Conservation (phyloP, 139 green algal species). For the Chlorella sp. region DNA sequence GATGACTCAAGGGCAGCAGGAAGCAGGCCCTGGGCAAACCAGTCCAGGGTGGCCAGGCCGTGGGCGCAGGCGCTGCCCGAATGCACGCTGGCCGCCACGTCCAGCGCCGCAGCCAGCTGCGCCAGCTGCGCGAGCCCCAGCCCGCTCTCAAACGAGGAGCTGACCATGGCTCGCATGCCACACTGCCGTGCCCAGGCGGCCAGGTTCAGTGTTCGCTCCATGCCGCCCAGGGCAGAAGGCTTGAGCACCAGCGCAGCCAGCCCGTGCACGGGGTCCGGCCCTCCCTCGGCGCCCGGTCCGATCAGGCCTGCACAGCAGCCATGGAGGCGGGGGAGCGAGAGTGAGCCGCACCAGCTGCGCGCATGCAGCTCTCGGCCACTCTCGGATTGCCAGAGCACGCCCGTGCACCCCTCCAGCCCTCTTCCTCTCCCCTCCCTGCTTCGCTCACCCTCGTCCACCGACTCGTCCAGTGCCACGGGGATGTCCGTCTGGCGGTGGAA, state of each 20-base stretch:
- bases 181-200: slow-evolving; percentile 34
- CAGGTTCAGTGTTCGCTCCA: slow-evolving; percentile 55
- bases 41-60: slow-evolving; percentile 71
- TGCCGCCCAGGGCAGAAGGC: slow-evolving; percentile 72
- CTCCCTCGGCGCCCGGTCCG: background rate
- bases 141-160: slow-evolving; percentile 80
- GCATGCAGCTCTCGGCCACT: too few species aligned
- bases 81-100: slow-evolving; percentile 6
- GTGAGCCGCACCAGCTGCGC: too few species aligned
- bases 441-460: slow-evolving; percentile 68
- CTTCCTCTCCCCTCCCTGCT: too few species aligned
- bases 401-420: background rate
- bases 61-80: slow-evolving; percentile 41
- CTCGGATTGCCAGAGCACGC: background rate
- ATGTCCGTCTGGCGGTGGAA: slow-evolving; percentile 67
- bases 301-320: slow-evolving; percentile 19
- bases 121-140: slow-evolving; percentile 62
- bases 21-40: slow-evolving; percentile 57
- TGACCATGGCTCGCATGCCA: slow-evolving; percentile 67
- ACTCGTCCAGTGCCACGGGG: slow-evolving; percentile 84
- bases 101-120: slow-evolving; percentile 63
- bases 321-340: background rate
- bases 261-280: slow-evolving; percentile 3
- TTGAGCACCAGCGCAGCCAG: slow-evolving; percentile 80
- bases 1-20: background rate